Evolutionary conservation across 179 eudicot genomes (phyloP).

Genomic region (Spinacia oleracea): DNA sequence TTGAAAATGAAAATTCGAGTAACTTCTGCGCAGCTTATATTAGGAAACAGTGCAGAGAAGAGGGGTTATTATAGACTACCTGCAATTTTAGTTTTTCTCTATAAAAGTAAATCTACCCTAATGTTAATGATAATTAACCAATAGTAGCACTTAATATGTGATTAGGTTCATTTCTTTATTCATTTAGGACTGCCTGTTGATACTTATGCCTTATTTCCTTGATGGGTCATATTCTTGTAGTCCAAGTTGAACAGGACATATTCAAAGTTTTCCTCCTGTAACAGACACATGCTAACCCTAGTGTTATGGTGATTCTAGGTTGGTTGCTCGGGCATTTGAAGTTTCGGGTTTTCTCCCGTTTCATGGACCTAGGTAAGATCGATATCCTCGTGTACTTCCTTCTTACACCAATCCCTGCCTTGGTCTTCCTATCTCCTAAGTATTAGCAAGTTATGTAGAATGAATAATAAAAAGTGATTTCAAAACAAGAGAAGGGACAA

Average conservation of each 20-base stretch:
- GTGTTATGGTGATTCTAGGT: background rate
- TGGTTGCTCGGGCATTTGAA: background rate
- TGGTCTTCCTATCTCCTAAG: background rate
- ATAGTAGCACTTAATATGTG: background rate
- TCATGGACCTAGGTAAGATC: constrained; percentile 9
- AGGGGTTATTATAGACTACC: background rate
- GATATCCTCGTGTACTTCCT: background rate
- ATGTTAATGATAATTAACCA: background rate
- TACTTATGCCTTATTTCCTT: background rate
- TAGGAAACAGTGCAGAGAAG: background rate
- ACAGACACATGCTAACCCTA: constrained; percentile 7
- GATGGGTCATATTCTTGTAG: background rate
- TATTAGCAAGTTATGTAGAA: background rate
- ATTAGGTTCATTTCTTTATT: background rate
- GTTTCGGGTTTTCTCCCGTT: constrained; percentile 14
- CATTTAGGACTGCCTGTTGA: background rate
- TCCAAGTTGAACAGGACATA: constrained; percentile 2
- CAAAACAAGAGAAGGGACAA: constrained; percentile 8
- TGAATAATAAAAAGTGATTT: background rate
- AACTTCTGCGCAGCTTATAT: background rate
- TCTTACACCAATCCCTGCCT: background rate
- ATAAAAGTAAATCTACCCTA: background rate
- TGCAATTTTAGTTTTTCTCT: background rate
- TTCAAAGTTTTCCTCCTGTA: constrained; percentile 4
- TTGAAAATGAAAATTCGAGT: background rate